Base-by-base conservation (phyloP, 1,284 basidiomycete species). In the Exsudoporus floridanus region DNA sequence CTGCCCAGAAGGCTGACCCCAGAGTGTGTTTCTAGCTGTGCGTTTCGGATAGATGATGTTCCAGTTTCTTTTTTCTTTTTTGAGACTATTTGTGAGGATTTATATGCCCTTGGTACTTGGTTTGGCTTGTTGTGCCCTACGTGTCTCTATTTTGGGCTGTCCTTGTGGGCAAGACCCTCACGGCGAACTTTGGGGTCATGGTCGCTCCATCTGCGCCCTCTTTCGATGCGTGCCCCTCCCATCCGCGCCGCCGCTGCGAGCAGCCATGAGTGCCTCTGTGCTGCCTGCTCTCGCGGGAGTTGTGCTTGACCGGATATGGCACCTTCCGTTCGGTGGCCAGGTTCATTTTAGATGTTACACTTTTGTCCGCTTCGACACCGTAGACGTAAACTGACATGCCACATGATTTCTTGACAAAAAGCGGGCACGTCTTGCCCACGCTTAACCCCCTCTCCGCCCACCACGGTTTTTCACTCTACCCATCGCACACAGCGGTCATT, bases 311-410 rank as follows among this genome's bases (percentile, higher is more conserved):
- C 53, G 43, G 50, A 56, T 51, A 55, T n/a, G 56, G 53, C 36
- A 46, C 37, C 36, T 7, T 31, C 53, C 33, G 30, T 54, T 49
- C 33, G 43, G 54, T 35, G 53, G 51, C 52, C 33, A 12, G 33
- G 30, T 56, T 55, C 49, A 47, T 60, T 62, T 57, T 52, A 21
- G 49, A 46, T 23, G 40, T 31, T 31, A 25, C 44, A 52, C 42
- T 46, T 28, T 51, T 46, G 42, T 56, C 54, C 57, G 53, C 44
- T 50, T 48, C 46, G 42, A 54, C 47, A 44, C 38, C 35, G 35
- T 38, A 53, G 55, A 69, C 66, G 64, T 65, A 65, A 65, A 56
- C 31, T 53, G 49, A 49, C 65, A 55, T 41, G 56, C 51, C 43
- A 48, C 63, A 64, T 67, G 55, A 69, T 55, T 65, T 49, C 50